Evolutionary conservation across 441 rosid species (phyloP).

Genomic region (Rhodomyrtus psidioides): DNA sequence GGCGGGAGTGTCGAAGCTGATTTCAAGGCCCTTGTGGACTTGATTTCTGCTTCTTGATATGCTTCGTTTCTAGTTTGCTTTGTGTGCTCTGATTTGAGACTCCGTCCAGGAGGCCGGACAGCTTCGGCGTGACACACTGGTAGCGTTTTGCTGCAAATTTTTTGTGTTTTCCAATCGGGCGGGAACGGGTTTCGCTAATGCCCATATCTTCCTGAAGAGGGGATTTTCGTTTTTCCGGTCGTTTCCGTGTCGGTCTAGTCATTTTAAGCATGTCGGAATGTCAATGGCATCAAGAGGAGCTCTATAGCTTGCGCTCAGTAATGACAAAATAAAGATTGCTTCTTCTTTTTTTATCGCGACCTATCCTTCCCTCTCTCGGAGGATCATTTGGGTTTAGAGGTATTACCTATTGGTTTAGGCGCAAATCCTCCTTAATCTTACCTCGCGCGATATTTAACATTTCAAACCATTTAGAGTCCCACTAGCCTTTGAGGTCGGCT

Average conservation of each 20-base stretch:
- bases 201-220: not conserved
- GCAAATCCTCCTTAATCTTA: no score
- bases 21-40: not conserved
- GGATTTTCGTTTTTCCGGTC: not conserved
- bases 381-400: no score
- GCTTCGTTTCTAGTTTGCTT: not conserved
- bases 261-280: not conserved
- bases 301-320: not conserved
- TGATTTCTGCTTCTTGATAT: not conserved
- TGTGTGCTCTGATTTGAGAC: not conserved
- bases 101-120: not conserved
- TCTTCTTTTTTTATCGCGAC: no score
- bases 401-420: no score
- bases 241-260: not conserved
- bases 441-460: no score
- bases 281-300: not conserved
- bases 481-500: no score
- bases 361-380: no score
- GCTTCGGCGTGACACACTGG: not conserved
- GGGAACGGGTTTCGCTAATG: not conserved
- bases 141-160: not conserved
- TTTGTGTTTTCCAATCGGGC: not conserved
- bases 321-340: no score
- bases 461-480: no score
- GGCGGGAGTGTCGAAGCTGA: not conserved